Percentiles rank a stretch among this genome's conserved stretches.
phyloP scores from a whole-genome alignment of 2,329 filamentous ascomycete species.

The Penicillium vulpinum region DNA sequence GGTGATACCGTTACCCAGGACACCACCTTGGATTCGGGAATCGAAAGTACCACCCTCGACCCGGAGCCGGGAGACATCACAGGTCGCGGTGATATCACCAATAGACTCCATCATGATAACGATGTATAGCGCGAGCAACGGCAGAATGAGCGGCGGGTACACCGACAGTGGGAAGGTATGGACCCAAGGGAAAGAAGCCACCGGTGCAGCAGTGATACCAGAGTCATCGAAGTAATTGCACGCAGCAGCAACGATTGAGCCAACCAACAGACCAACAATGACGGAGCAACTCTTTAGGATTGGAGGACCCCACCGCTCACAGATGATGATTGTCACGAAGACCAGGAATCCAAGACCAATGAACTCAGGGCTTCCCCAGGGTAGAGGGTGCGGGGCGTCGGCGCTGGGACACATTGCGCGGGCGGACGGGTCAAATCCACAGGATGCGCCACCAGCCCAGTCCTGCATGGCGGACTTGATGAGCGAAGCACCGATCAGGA shows the following conservation, averaged over 20 bases:
- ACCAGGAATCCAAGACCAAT: slow-evolving; percentile 68
- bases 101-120: slow-evolving; percentile 69
- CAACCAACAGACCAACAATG: slow-evolving; percentile 63
- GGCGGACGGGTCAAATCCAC: slow-evolving; percentile 43
- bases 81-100: slow-evolving; percentile 67
- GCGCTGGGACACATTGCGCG: slow-evolving; percentile 60
- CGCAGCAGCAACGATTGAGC: slow-evolving; percentile 66
- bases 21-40: slow-evolving; percentile 67
- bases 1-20: slow-evolving; percentile 67
- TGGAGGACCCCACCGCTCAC: slow-evolving; percentile 67
- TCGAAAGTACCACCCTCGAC: slow-evolving; percentile 66
- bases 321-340: slow-evolving; percentile 66
- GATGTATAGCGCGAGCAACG: slow-evolving; percentile 58
- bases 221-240: slow-evolving; percentile 64
- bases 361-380: slow-evolving; percentile 64
- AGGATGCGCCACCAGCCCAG: slow-evolving; percentile 66
- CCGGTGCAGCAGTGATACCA: slow-evolving; percentile 61
- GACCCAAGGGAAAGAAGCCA: slow-evolving; percentile 69
- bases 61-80: slow-evolving; percentile 63
- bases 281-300: slow-evolving; percentile 71
- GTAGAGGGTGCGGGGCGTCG: slow-evolving; percentile 60
- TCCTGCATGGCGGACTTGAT: slow-evolving; percentile 64
- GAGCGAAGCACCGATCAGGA: slow-evolving; percentile 66
- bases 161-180: slow-evolving; percentile 66
- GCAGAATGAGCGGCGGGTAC: slow-evolving; percentile 66